These are phyloP conservation scores for Rhypophila decipiens DNA, from an alignment of 495 filamentous ascomycete species.

Conservation along the genomic window DNA sequence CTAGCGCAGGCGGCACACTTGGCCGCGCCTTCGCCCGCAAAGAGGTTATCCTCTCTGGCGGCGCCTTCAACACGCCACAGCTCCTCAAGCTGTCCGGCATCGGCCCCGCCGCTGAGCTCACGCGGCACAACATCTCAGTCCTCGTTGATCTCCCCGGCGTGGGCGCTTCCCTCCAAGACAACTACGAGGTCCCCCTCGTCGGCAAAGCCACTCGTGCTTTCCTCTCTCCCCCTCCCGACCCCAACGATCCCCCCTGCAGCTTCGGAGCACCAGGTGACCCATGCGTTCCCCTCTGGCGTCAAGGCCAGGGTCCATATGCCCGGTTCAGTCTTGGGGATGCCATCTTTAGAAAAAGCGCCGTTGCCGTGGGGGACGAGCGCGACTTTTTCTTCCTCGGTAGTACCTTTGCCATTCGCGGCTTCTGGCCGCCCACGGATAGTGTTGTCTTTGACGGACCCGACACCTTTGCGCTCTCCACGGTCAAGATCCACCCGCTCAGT, in stretches of 20 bases:
- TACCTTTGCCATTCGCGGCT: conserved; percentile 26
- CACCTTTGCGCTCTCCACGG: conserved; percentile 14
- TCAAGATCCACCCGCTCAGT: conserved; percentile 28
- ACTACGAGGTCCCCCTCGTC: conserved; percentile 32
- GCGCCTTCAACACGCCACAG: conserved; percentile 52
- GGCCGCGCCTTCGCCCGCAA: conserved; percentile 16
- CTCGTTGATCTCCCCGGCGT: conserved; percentile 46
- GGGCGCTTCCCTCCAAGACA: conserved; percentile 51
- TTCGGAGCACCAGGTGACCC: conserved; percentile 16
- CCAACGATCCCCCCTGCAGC: conserved; percentile 10
- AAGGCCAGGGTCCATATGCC: conserved; percentile 9
- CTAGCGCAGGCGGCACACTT: conserved; percentile 11
- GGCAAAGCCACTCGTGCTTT: conserved; percentile 11
- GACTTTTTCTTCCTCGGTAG: conserved; percentile 19
- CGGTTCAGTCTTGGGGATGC: conserved; percentile 6
- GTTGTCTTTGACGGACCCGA: conserved; percentile 8
- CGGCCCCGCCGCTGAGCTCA: conserved; percentile 43
- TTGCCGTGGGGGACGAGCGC: conserved; percentile 6
- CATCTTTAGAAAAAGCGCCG: conserved; percentile 9
- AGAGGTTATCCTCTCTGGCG: conserved; percentile 49
- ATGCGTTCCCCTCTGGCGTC: conserved; percentile 8
- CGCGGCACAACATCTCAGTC: conserved; percentile 41
- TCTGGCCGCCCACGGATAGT: conserved; percentile 19
- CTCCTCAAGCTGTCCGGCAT: conserved; percentile 52
- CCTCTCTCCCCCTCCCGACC: conserved; percentile 10